Evolutionary conservation across 306 rosid genomes (phyloP).

Genomic region (Erythrophleum fordii): DNA sequence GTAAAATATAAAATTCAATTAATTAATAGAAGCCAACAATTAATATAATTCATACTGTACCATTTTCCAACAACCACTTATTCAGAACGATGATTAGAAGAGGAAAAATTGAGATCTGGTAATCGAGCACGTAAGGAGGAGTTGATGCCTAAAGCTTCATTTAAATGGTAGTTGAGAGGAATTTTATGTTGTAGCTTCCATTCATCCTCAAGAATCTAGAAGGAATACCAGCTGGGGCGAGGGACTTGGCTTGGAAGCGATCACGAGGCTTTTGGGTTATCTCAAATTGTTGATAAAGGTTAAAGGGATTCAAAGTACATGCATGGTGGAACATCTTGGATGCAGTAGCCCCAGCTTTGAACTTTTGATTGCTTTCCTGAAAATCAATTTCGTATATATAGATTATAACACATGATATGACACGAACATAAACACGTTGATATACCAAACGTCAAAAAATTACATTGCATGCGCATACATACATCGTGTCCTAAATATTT

Average conservation of each 20-base stretch:
- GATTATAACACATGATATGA: too few relatives aligned
- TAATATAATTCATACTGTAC: conserved; percentile 6
- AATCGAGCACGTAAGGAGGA: conserved; percentile 39
- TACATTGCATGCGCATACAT: too few relatives aligned
- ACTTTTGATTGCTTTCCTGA: background rate
- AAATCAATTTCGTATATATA: too few relatives aligned
- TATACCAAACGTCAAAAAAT: too few relatives aligned
- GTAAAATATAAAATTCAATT: too few relatives aligned
- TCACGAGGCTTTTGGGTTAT: background rate
- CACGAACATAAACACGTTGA: too few relatives aligned
- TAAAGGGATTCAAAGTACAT: background rate
- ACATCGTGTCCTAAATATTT: too few relatives aligned
- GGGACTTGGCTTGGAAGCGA: conserved; percentile 42
- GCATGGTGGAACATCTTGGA: background rate
- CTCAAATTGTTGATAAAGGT: background rate
- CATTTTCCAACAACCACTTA: conserved; percentile 57
- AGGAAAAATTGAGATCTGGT: conserved; percentile 41
- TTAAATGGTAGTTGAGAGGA: conserved; percentile 13
- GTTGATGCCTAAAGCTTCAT: conserved; percentile 52
- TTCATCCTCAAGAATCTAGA: conserved; percentile 31
- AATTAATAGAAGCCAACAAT: too few relatives aligned
- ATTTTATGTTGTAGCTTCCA: conserved; percentile 34
- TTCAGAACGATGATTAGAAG: conserved; percentile 26
- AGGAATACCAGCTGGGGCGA: conserved; percentile 44
- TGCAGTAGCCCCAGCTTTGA: background rate